Base-by-base conservation (phyloP, 2,329 filamentous ascomycete genomes). In the Fusarium paranaense region DNA sequence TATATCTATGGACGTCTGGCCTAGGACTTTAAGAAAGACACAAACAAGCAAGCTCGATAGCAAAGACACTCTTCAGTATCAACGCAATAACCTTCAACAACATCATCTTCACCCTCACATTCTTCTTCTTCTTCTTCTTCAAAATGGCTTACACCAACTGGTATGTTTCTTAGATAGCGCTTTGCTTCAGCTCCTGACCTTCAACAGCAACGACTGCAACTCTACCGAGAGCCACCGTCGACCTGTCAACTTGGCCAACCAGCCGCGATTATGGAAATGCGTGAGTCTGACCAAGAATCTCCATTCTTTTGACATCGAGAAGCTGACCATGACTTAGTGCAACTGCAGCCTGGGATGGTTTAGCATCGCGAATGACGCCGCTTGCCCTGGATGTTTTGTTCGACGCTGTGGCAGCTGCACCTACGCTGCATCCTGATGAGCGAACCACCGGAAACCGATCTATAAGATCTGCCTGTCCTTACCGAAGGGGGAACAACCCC, bases 351-450 rank as follows among this genome's bases (percentile, higher is more conserved):
- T 6, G 4, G 72, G 72, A 2, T 67, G 62, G 63, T 62, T 66
- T 4, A 35, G 4, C 38, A 0, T 54, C 0, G 5, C 9, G 0
- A 8, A 16, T 30, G 27, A 72, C 14, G 0, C 14, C 9, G 5
- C n/a, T 37, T 74, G 72, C 3, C 47, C 64, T 4, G 5, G 4
- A 1, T 74, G 72, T 13, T 2, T 20, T 0, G 14, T 27, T 9
- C 22, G 10, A 20, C 79, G 79, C 3, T 81, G 79, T 52, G 0
- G 0, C 1, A 2, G 59, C 33, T 81, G 79, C 60, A n/a, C 5
- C 33, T 80, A 78, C 63, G 63, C 76, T 2, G 42, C 33, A 4
- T 47, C 18, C 18, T 65, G n/a, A 37, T 32, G 32, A 27, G 5
- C 6, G 2, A 22, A 20, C 27, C 45, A 27, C 4, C 4, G 20